phyloP scores from a whole-genome alignment of 1,284 basidiomycete species.

The Ceratobasidium sp. region DNA sequence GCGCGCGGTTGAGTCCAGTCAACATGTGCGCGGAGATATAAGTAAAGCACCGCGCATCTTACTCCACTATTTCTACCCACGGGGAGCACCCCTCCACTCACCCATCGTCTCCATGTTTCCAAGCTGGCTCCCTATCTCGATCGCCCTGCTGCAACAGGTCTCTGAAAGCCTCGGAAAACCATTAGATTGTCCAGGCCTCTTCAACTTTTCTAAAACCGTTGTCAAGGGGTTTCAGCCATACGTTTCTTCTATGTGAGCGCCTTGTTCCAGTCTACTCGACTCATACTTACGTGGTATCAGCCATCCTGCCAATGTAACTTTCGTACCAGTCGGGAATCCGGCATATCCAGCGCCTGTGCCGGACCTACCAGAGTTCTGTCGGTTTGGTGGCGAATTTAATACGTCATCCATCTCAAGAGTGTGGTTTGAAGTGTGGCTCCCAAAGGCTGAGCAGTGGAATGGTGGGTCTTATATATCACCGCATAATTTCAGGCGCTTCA shows the following conservation, averaged over 20 bases:
- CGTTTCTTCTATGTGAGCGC: slow-evolving; percentile 3
- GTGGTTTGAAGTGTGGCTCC: neutral
- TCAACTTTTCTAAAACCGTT: slow-evolving; percentile 15
- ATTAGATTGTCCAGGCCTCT: slow-evolving; percentile 20
- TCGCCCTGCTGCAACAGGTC: neutral
- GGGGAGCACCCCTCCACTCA: neutral
- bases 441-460: neutral
- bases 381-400: slow-evolving; percentile 30
- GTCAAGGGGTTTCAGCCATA: slow-evolving; percentile 19
- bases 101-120: neutral
- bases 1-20: neutral
- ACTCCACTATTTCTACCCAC: neutral
- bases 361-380: slow-evolving; percentile 33
- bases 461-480: neutral
- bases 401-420: slow-evolving; percentile 24
- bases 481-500: neutral
- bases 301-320: slow-evolving; percentile 30
- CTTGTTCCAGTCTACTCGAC: neutral
- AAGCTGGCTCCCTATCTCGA: neutral
- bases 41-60: neutral
- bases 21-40: neutral
- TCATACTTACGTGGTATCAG: neutral
- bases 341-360: slow-evolving; percentile 23
- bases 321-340: slow-evolving; percentile 7
- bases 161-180: neutral